Evolutionary conservation across 352 stramenopile species (phyloP).

Genomic region (Phytophthora aleatoria): DNA sequence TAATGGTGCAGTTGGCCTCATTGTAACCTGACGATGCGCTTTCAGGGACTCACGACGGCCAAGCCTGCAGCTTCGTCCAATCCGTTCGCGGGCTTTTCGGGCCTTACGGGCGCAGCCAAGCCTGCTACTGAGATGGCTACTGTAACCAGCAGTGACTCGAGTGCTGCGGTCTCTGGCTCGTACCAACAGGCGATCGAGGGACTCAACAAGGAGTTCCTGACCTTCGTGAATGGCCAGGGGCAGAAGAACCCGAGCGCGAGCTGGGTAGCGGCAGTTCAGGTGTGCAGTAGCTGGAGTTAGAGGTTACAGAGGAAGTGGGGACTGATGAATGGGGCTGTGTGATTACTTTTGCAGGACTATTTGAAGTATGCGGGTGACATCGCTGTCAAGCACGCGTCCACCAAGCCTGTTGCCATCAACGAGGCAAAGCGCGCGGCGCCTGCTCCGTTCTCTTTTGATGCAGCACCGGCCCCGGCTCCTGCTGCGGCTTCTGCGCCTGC

Average conservation of each 20-base stretch:
- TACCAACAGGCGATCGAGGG: slow-evolving; percentile 82
- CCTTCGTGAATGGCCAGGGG: slow-evolving; percentile 68
- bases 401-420: slow-evolving; percentile 57
- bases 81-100: slow-evolving; percentile 70
- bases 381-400: slow-evolving; percentile 60
- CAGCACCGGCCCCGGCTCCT: slow-evolving; percentile 10
- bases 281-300: slow-evolving; percentile 13
- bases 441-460: slow-evolving; percentile 33
- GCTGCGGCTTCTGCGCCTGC: slow-evolving; percentile 24
- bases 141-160: slow-evolving; percentile 14
- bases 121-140: slow-evolving; percentile 1
- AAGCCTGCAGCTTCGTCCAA: slow-evolving; percentile 39
- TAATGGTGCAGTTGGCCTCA: background rate
- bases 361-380: slow-evolving; percentile 69
- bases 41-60: slow-evolving; percentile 38
- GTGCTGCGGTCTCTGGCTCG: slow-evolving; percentile 19
- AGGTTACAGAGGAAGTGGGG: background rate
- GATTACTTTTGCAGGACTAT: slow-evolving; percentile 60
- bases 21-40: slow-evolving; percentile 2
- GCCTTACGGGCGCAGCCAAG: slow-evolving; percentile 38
- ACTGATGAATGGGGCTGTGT: slow-evolving; percentile 9
- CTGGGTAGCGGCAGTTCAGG: slow-evolving; percentile 69
- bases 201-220: slow-evolving; percentile 84
- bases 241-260: slow-evolving; percentile 69
- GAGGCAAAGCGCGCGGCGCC: slow-evolving; percentile 31